A percentile compares a stretch with the other conserved stretches of the same genome.
Evolutionary conservation across 169 alveolate genomes (phyloP).

Genomic region (Eimeria acervulina): DNA sequence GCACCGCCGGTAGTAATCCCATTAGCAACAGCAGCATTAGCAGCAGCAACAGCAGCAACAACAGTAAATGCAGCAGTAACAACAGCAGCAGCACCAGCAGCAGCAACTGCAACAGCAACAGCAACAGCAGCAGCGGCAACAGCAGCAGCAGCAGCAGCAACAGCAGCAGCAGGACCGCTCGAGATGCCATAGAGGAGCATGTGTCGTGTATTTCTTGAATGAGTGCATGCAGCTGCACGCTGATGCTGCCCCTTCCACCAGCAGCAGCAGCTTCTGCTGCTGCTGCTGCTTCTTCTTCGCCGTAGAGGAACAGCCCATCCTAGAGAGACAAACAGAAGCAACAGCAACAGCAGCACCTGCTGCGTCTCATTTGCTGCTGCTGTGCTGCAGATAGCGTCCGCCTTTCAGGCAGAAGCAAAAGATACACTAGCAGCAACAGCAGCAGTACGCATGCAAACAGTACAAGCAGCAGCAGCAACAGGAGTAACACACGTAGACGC

Average conservation of each 20-base stretch:
- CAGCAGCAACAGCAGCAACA: neutral
- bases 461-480: too few species aligned
- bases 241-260: constrained; percentile 1
- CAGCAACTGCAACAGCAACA: neutral
- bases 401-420: neutral
- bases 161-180: constrained; percentile 8
- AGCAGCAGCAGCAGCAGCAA: neutral
- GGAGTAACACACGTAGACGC: neutral
- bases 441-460: too few species aligned
- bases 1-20: neutral
- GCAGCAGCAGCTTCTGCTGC: neutral
- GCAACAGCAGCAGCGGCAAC: neutral
- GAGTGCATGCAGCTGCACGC: constrained; percentile 47
- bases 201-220: constrained; percentile 40
- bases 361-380: neutral
- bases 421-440: too few species aligned
- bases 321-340: neutral
- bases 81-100: neutral
- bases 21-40: neutral
- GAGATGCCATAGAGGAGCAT: constrained; percentile 33
- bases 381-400: neutral
- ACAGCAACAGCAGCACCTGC: neutral
- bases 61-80: neutral
- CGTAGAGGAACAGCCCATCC: constrained; percentile 47
- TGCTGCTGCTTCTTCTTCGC: constrained; percentile 35